Evolutionary conservation across 2,329 filamentous ascomycete species (phyloP).

Genomic region (Fusarium udum): DNA sequence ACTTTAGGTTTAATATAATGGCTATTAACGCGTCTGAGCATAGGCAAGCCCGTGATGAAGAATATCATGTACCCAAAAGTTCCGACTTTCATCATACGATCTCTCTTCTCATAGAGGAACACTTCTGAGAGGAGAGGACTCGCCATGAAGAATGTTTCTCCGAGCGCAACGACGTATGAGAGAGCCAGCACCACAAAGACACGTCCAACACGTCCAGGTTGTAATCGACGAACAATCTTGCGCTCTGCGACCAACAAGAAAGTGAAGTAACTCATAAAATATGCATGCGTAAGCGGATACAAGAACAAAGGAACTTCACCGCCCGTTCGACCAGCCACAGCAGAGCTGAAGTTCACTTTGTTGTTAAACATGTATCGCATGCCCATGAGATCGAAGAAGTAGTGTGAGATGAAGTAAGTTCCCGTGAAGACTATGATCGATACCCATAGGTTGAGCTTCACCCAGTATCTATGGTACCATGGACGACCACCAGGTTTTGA

Average conservation of each 20-base stretch:
- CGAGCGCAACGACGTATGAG: background rate
- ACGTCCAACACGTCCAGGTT: background rate
- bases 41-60: background rate
- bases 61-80: slow-evolving; percentile 2
- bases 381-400: slow-evolving; percentile 15
- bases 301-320: slow-evolving; percentile 4
- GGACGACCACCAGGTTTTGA: background rate
- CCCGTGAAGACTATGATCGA: background rate
- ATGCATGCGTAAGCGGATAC: slow-evolving; percentile 8
- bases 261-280: slow-evolving; percentile 13
- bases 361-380: slow-evolving; percentile 7
- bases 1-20: too few species aligned
- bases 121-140: background rate
- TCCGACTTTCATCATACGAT: slow-evolving; percentile 4
- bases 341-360: slow-evolving; percentile 3
- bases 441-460: slow-evolving; percentile 6
- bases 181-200: background rate
- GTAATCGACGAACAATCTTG: background rate
- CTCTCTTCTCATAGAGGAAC: slow-evolving; percentile 1
- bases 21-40: too few species aligned
- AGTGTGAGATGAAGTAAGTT: slow-evolving; percentile 3
- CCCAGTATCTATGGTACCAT: slow-evolving; percentile 10
- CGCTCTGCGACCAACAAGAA: background rate
- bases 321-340: background rate
- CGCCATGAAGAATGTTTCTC: slow-evolving; percentile 8